Base-by-base conservation (phyloP, 768 basidiomycete genomes). In the Russula vinacea region DNA sequence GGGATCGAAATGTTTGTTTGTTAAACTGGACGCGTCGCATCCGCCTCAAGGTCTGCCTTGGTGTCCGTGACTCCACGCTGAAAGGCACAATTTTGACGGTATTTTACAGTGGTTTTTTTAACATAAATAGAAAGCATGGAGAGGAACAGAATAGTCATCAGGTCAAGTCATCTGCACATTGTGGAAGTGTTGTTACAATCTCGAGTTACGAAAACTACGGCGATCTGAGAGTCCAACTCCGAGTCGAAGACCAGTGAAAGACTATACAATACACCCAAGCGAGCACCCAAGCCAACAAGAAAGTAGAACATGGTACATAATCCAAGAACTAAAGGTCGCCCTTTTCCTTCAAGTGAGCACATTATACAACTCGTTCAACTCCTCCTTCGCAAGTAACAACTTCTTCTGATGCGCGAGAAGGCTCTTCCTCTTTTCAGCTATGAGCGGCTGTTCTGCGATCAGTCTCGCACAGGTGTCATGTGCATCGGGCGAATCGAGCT, bases 401-500 rank as follows among this genome's bases (percentile, higher is more conserved):
- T 84, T 75, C 62, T 84, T 79, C 66, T 80, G 67, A 70, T 80
- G 83, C 70, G 82, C 82, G 65, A 68, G 57, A 52, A 86, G 68
- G 54, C 84, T 84, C 24, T 76, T 77, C 14, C 87, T 76, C 24
- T 71, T 73, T 2, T 76, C 76, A 0, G 80, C 75, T 22, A 85
- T 66, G 13, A 75, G 71, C 0, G 77, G 74, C 17, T 73, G 78
- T 69, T 89, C 85, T 66, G 80, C 79, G 1, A 87, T 73, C 50
- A 84, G 76, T 42, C 81, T 78, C 66, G 73, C 71, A 70, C 84
- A 87, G 22, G 81, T 81, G 0, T 73, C 69, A 13, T 73, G 69
- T 0, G 78, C 84, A 14, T 84, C 78, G 0, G 75, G 65, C 1
- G 82, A 80, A 14, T 82, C 80, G 52, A 89, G 75, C 0, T 80